Conservation (phyloP, 257 asterid species). For the Ballota nigra region DNA sequence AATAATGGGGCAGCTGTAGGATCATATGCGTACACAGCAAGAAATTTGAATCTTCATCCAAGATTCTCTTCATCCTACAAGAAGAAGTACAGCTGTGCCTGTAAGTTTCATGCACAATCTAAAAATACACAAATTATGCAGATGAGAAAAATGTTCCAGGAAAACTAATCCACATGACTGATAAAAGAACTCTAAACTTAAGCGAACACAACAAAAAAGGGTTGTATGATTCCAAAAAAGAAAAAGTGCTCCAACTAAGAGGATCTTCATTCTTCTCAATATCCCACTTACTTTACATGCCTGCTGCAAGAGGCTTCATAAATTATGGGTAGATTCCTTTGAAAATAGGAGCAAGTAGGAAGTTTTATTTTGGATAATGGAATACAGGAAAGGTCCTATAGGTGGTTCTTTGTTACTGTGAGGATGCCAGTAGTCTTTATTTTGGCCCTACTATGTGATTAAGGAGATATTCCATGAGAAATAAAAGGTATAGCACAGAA, state of each 20-base stretch:
- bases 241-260: not conserved
- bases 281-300: not conserved
- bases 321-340: not conserved
- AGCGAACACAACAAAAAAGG: not conserved
- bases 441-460: not conserved
- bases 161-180: conserved; percentile 8
- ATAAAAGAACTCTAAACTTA: conserved; percentile 7
- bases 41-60: conserved; percentile 27
- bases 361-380: not conserved
- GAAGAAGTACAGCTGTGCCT: conserved; percentile 11
- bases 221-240: not conserved
- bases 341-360: not conserved
- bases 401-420: not conserved
- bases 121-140: not conserved
- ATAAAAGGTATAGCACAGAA: not conserved
- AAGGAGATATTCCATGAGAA: not conserved
- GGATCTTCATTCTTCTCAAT: not conserved
- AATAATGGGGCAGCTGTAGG: conserved; percentile 5
- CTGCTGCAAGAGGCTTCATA: not conserved
- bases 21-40: conserved; percentile 19
- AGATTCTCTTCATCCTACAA: conserved; percentile 43
- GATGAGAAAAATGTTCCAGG: not conserved
- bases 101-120: conserved; percentile 14
- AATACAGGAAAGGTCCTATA: not conserved
- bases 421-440: not conserved